Conservation (phyloP, 129 eudicot genomes). For the Artemisia annua region DNA sequence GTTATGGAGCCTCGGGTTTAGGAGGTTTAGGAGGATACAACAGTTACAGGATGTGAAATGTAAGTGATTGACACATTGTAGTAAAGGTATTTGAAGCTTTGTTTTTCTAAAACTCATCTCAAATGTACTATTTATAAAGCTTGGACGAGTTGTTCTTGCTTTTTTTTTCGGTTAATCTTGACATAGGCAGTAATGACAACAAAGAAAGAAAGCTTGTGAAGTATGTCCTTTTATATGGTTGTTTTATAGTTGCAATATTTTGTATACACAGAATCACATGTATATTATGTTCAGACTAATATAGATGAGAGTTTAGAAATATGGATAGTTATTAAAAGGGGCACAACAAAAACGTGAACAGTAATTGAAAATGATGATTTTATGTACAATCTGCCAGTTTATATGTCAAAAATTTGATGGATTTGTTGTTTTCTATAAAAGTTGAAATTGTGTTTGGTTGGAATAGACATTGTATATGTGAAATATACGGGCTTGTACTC, state of each 20-base stretch:
- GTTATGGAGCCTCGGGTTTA: constrained; percentile 59
- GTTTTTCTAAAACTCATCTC: background rate
- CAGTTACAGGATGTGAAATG: constrained; percentile 58
- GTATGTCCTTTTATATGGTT: background rate
- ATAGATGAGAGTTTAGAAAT: no score
- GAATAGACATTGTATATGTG: no score
- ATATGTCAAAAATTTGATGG: no score
- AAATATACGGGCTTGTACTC: no score
- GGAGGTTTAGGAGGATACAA: constrained; percentile 73
- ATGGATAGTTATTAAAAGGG: no score
- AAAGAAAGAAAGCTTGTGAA: constrained; percentile 10
- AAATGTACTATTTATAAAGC: constrained; percentile 26
- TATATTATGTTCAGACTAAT: background rate
- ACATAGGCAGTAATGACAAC: constrained; percentile 7
- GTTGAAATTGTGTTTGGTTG: no score
- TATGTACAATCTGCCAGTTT: no score
- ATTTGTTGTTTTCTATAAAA: no score
- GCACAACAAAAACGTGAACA: no score
- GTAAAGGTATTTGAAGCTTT: constrained; percentile 22
- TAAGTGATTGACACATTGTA: constrained; percentile 6
- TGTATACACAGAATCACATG: no score
- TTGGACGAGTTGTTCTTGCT: background rate
- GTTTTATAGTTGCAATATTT: background rate
- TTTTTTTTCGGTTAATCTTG: background rate
- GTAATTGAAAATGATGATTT: no score